Evolutionary conservation across 2,329 filamentous ascomycete genomes (phyloP).

Genomic region (Calonectria naviculata): DNA sequence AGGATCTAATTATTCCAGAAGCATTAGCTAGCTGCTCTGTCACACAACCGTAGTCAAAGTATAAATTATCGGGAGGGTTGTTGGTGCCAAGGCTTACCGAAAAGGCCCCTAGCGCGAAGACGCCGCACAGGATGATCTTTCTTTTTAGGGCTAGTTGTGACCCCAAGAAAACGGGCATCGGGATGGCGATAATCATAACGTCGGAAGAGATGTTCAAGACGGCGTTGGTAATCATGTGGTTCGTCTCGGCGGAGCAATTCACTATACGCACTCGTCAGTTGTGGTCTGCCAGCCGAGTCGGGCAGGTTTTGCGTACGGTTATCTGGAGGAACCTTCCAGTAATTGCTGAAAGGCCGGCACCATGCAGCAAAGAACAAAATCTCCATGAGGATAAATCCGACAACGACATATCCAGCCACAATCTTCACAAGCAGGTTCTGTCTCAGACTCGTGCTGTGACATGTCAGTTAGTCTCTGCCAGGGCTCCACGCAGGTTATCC

Average conservation of each 20-base stretch:
- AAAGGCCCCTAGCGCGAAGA: conserved; percentile 58
- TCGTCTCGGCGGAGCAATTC: conserved; percentile 61
- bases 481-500: accelerated
- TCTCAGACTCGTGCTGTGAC: conserved; percentile 51
- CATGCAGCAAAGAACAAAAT: conserved; percentile 54
- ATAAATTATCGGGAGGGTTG: accelerated
- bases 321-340: conserved; percentile 19
- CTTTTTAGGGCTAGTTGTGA: conserved; percentile 60
- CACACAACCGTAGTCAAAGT: neutral
- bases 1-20: conserved; percentile 30
- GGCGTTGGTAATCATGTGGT: conserved; percentile 68
- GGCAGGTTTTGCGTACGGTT: neutral
- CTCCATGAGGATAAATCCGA: conserved; percentile 59
- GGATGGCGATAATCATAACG: conserved; percentile 66
- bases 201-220: conserved; percentile 70
- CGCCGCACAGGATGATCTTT: conserved; percentile 60
- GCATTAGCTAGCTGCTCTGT: neutral
- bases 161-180: conserved; percentile 62
- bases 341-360: conserved; percentile 16
- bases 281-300: neutral
- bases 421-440: conserved; percentile 57
- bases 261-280: conserved; percentile 1
- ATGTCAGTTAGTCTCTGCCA: accelerated
- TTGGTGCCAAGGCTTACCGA: conserved; percentile 45
- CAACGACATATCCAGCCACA: conserved; percentile 55